Conservation (phyloP, 169 alveolate genomes). For the Eimeria acervulina region DNA sequence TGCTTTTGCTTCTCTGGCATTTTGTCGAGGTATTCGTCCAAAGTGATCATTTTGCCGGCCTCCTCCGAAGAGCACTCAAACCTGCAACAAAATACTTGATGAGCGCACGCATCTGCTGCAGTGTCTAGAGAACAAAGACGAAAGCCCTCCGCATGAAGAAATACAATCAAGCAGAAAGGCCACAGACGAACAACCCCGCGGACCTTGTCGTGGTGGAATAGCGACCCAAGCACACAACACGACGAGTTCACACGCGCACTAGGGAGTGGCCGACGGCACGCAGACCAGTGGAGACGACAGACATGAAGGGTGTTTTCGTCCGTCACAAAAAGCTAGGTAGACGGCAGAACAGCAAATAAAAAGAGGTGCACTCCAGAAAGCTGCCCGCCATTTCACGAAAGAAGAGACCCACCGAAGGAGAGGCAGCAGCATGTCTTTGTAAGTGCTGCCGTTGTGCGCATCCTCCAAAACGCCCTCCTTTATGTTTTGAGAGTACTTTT, state of each 20-base stretch:
- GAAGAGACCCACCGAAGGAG: conserved; percentile 77
- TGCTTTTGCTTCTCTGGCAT: conserved; percentile 92
- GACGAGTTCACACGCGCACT: neutral
- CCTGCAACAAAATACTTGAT: conserved; percentile 7
- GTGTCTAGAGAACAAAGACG: no score
- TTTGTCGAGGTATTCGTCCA: conserved; percentile 88
- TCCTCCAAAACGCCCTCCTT: conserved; percentile 89
- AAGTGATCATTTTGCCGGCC: conserved; percentile 85
- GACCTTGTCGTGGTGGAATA: neutral
- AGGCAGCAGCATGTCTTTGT: conserved; percentile 74
- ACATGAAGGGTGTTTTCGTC: neutral
- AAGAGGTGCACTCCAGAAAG: no score
- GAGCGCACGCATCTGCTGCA: neutral
- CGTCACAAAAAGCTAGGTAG: neutral
- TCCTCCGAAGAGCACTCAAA: conserved; percentile 66
- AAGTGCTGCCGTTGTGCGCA: conserved; percentile 73
- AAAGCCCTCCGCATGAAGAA: neutral
- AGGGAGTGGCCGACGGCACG: neutral
- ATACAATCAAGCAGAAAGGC: neutral
- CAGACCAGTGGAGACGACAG: neutral
- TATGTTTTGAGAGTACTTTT: conserved; percentile 90
- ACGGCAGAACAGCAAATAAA: neutral
- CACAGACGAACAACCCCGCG: neutral
- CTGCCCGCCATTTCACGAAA: neutral
- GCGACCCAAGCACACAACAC: neutral